phyloP scores from a whole-genome alignment of 805 yeast species.

The Sugiyamaella floridensis region DNA sequence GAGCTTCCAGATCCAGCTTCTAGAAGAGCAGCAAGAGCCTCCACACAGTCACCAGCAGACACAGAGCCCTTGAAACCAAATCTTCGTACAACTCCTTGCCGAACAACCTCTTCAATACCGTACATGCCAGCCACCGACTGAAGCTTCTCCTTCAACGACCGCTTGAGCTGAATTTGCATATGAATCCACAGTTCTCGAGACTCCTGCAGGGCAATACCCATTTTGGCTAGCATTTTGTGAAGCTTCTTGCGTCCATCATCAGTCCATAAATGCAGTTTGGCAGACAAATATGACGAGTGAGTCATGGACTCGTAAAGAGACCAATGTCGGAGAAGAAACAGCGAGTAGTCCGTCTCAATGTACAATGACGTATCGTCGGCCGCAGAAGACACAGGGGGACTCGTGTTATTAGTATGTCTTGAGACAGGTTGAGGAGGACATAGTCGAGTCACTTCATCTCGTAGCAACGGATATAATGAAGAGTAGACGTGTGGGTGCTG shows the following conservation, averaged over 20 bases:
- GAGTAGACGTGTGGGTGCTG: conserved; percentile 67
- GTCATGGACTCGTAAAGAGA: conserved; percentile 83
- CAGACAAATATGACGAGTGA: conserved; percentile 85
- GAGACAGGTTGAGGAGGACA: conserved; percentile 33
- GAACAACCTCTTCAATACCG: conserved; percentile 73
- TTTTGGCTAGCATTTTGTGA: conserved; percentile 87
- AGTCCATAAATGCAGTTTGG: conserved; percentile 81
- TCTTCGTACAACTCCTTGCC: conserved; percentile 80
- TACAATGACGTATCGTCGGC: conserved; percentile 38
- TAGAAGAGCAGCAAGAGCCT: conserved; percentile 74
- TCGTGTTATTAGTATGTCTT: background rate
- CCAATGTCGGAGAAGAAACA: conserved; percentile 88
- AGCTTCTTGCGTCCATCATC: conserved; percentile 82
- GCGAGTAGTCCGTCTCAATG: conserved; percentile 75
- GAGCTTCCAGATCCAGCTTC: conserved; percentile 37
- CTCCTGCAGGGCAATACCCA: conserved; percentile 88
- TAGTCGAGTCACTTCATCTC: conserved; percentile 72
- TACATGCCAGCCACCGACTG: conserved; percentile 62
- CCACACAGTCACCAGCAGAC: conserved; percentile 90
- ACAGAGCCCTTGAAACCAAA: conserved; percentile 84
- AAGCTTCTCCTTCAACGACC: conserved; percentile 62
- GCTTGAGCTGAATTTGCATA: conserved; percentile 73
- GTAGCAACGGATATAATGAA: conserved; percentile 61
- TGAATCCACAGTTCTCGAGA: conserved; percentile 92
- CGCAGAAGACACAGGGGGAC: conserved; percentile 10